Conservation (phyloP, 176 grass and related monocot genomes). For the Musa schizocarpa region DNA sequence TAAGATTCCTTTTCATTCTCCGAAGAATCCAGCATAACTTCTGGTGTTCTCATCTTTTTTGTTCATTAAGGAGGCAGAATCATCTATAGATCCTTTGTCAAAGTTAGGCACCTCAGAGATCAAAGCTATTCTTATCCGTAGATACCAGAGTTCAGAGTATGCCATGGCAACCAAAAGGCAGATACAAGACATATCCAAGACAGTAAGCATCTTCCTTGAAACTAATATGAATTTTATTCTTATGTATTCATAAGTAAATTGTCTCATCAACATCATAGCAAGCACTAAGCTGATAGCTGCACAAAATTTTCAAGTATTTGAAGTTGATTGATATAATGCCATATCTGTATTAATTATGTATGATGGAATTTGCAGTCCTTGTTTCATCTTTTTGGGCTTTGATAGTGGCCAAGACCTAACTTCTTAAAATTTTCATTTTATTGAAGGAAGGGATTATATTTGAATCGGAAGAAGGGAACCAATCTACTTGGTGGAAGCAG, state of each 20-base stretch:
- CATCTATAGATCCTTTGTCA: conserved; percentile 47
- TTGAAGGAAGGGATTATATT: conserved; percentile 54
- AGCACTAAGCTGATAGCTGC: too few species aligned
- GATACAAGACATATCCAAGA: conserved; percentile 84
- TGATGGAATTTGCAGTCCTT: not conserved
- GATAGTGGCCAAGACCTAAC: not conserved
- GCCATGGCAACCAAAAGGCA: conserved; percentile 40
- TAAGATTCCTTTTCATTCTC: not conserved
- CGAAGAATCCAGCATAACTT: not conserved
- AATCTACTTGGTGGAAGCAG: conserved; percentile 73
- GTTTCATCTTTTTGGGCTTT: not conserved
- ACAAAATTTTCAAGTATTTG: too few species aligned
- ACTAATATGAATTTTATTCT: not conserved
- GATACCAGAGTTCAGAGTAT: conserved; percentile 71
- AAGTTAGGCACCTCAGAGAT: conserved; percentile 75
- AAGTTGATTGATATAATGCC: not conserved
- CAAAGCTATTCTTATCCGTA: conserved; percentile 56
- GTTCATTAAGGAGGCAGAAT: conserved; percentile 41
- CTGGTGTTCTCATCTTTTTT: conserved; percentile 7
- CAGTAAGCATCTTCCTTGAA: conserved; percentile 36
- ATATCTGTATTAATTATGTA: too few species aligned
- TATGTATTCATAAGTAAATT: too few species aligned
- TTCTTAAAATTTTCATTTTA: not conserved
- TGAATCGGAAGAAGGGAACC: conserved; percentile 49
- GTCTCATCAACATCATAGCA: too few species aligned